Base-by-base conservation (phyloP, 176 grass and related monocot genomes). In the Chrysopogon serrulatus region DNA sequence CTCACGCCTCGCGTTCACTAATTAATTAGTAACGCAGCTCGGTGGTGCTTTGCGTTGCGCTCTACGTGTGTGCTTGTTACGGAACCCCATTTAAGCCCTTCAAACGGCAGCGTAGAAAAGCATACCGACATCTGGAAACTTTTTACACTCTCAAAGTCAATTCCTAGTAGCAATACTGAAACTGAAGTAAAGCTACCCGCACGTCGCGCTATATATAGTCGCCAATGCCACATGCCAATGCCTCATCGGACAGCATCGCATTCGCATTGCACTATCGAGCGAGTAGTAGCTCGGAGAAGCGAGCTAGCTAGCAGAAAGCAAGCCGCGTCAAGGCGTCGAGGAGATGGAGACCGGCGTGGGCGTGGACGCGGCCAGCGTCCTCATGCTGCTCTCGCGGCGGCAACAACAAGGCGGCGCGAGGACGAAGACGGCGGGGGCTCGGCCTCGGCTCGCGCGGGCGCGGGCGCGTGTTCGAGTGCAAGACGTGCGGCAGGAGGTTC, bases 381-480 rank as follows among this genome's bases (percentile, higher is more conserved):
- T 85, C 35, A 84, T 71, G 87, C 86, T 87, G 13, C 73, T 95
- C 30, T 79, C 88, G 48, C 79, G 24, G 53, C 68, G 14, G 47
- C 67, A 15, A 13, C 21, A 24, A 23, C 28, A 44, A 40, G 28
- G 72, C 5, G 19, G 71, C 66, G 85, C 8, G 62, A 8, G n/a
- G 24, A 71, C 40, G 35, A 19, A 2, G 28, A 42, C 43, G 4
- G 42, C n/a, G n/a, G n/a, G n/a, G n/a, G n/a, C n/a, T n/a, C n/a
- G n/a, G 54, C 43, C 68, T 54, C 61, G 24, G 31, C 37, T 4
- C 19, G 1, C 27, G 51, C 49, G 49, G 47, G 47, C 43, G 21
- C 21, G 69, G 43, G 48, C 73, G 87, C 18, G 74, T 89, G 77
- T 97, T 94, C 82, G 81, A 91, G 82, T 97, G 95, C 92, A 89